Conservation (phyloP, 176 grass and related monocot genomes). For the Zea mays region Zm-B73-REFERENCE-NAM-5.0 NC_050099.1:203028001-203028500, state of each 20-base stretch:
- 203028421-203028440: constrained; percentile 51
- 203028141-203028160: constrained; percentile 58
- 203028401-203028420: constrained; percentile 69
- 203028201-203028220: constrained; percentile 40
- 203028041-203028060: constrained; percentile 53
- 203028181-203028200: constrained; percentile 53
- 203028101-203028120: constrained; percentile 78
- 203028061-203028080: constrained; percentile 73
- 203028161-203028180: constrained; percentile 30
- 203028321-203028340: constrained; percentile 78
- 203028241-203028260: constrained; percentile 76
- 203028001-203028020: constrained; percentile 49
- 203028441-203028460: constrained; percentile 43
- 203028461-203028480: constrained; percentile 22
- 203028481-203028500: constrained; percentile 18
- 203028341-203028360: constrained; percentile 59
- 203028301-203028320: constrained; percentile 51
- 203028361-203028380: constrained; percentile 50
- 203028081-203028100: constrained; percentile 92
- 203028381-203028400: constrained; percentile 53
- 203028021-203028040: constrained; percentile 55
- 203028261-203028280: constrained; percentile 75
- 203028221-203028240: constrained; percentile 45
- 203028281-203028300: constrained; percentile 72
- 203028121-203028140: constrained; percentile 68